These are phyloP conservation scores for Fraxinus anomala DNA, from an alignment of 257 asterid genomes.

Conservation along the genomic window DNA sequence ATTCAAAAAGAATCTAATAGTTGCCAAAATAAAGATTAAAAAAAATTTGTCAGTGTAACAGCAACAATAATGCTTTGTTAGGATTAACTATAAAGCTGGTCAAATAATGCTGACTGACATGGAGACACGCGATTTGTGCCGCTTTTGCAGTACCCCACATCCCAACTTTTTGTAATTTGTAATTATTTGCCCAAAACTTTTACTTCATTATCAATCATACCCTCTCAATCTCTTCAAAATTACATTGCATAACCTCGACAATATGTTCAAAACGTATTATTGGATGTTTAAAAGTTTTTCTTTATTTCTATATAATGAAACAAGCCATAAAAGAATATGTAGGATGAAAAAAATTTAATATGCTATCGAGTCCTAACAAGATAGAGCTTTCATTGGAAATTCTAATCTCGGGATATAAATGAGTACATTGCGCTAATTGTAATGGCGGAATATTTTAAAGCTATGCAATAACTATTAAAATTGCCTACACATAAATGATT, in stretches of 20 bases:
- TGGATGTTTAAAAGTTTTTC: no score
- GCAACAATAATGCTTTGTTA: slow-evolving; percentile 25
- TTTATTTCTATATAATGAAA: no score
- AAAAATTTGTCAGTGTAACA: background rate
- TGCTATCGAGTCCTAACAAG: no score
- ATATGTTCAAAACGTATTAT: background rate
- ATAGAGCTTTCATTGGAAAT: no score
- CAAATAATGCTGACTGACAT: slow-evolving; percentile 27
- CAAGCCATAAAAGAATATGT: no score
- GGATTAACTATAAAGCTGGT: slow-evolving; percentile 25
- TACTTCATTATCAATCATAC: slow-evolving; percentile 21
- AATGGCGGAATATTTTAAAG: no score
- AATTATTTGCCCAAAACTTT: slow-evolving; percentile 22
- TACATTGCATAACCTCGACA: slow-evolving; percentile 3
- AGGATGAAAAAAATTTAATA: no score
- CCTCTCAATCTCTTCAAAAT: slow-evolving; percentile 4
- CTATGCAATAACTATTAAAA: no score
- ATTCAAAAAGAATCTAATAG: background rate
- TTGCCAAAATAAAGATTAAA: background rate
- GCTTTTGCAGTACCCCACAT: background rate
- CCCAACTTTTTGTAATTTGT: slow-evolving; percentile 13
- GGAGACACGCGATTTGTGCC: slow-evolving; percentile 11
- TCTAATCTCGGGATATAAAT: no score
- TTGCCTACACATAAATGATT: no score
- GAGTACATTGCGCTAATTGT: no score